A percentile compares a stretch with the other conserved stretches of the same genome.
phyloP scores from a whole-genome alignment of 2,329 filamentous ascomycete species.

The Calonectria multiphialidica region DNA sequence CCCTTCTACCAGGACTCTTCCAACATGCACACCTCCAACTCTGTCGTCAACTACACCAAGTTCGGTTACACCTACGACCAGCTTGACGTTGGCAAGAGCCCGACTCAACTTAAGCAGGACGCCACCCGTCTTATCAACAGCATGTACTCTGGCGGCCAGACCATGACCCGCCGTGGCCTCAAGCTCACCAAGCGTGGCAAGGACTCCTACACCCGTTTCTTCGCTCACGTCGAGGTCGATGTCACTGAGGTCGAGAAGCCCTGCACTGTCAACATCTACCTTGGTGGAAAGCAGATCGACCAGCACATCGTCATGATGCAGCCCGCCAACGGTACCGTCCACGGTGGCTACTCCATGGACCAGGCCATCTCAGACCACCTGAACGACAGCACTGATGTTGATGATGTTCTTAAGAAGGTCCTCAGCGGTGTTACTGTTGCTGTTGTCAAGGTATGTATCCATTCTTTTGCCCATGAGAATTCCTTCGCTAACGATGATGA shows the following conservation, averaged over 20 bases:
- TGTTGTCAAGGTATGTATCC: slow-evolving; percentile 47
- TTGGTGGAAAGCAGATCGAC: slow-evolving; percentile 48
- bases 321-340: slow-evolving; percentile 46
- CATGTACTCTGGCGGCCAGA: slow-evolving; percentile 41
- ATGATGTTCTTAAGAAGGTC: slow-evolving; percentile 42
- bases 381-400: slow-evolving; percentile 28
- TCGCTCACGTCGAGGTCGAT: slow-evolving; percentile 50
- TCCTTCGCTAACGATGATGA: not conserved
- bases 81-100: slow-evolving; percentile 51
- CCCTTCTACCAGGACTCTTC: slow-evolving; percentile 60
- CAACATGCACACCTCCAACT: slow-evolving; percentile 56
- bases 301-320: slow-evolving; percentile 52
- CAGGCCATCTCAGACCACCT: slow-evolving; percentile 77
- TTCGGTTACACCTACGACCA: slow-evolving; percentile 57
- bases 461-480: not conserved
- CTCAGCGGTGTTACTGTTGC: slow-evolving; percentile 46
- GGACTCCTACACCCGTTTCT: slow-evolving; percentile 47
- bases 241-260: slow-evolving; percentile 51
- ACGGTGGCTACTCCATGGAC: slow-evolving; percentile 55
- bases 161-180: slow-evolving; percentile 10
- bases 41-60: slow-evolving; percentile 46
- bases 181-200: slow-evolving; percentile 22
- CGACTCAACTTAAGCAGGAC: slow-evolving; percentile 45
- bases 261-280: slow-evolving; percentile 49
- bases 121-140: slow-evolving; percentile 49